phyloP scores from a whole-genome alignment of 805 yeast genomes.

The Alloascoidea africana region DNA sequence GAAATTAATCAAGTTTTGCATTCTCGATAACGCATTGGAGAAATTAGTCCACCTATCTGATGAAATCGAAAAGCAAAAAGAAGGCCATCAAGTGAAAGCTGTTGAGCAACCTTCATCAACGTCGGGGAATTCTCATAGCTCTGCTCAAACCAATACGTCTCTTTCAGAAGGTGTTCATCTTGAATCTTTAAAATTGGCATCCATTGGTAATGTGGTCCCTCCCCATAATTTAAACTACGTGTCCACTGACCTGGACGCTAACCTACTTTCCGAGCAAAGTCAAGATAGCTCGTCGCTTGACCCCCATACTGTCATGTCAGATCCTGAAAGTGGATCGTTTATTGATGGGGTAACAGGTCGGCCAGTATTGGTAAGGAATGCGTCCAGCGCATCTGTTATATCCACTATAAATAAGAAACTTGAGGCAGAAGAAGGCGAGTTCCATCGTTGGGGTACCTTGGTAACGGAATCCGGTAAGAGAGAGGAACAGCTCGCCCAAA shows the following conservation, averaged over 20 bases:
- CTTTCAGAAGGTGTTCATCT: not conserved
- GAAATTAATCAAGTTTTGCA: conserved; percentile 48
- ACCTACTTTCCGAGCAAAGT: conserved; percentile 2
- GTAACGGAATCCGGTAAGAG: conserved; percentile 32
- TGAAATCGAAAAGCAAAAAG: not conserved
- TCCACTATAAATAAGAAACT: conserved; percentile 51
- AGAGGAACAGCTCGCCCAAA: not conserved
- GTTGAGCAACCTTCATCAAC: no score
- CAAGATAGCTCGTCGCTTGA: conserved; percentile 2
- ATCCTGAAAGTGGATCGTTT: conserved; percentile 12
- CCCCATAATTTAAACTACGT: not conserved
- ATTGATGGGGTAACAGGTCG: conserved; percentile 5
- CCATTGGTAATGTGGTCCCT: conserved; percentile 1
- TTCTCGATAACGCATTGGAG: conserved; percentile 54
- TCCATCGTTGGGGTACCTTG: conserved; percentile 75
- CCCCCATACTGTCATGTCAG: conserved; percentile 2
- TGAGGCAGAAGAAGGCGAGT: conserved; percentile 87
- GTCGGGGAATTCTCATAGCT: not conserved
- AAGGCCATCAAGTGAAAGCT: not conserved
- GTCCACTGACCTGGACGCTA: not conserved
- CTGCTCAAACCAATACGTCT: not conserved
- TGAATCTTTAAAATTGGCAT: not conserved
- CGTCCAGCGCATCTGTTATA: conserved; percentile 12
- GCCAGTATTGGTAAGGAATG: conserved; percentile 1
- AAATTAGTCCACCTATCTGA: conserved; percentile 24